Base-by-base conservation (phyloP, 228 moss, liverwort and hornwort species). In the Sphagnum magellanicum region DNA sequence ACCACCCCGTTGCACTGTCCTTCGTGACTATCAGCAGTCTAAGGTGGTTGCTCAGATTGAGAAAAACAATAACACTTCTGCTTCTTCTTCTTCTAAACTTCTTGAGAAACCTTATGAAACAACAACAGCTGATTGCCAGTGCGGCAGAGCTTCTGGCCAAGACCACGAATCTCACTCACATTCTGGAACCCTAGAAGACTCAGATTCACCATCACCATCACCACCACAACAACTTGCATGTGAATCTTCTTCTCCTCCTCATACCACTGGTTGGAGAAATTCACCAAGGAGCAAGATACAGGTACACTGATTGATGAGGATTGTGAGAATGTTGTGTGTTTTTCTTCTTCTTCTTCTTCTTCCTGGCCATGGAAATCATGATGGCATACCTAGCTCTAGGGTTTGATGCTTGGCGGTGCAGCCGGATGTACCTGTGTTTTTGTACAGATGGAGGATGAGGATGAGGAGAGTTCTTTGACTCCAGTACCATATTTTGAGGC, bases 11-110 rank as follows among this genome's bases (percentile, higher is more conserved):
- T 97, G 96, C 72, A 97, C 96, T 47, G 88, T 97, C 76, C 91
- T 97, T 69, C 87, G 96, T 14, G 96, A 97, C 70, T 97, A 97
- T 76, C 96, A 97, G 75, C 96, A 97, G 71, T 32, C 32, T 32
- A 97, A 91, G 71, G 93, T 97, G 72, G 92, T 86, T 61, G 86
- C 86, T 65, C 88, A 90, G 69, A 80, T 75, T 60, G 87, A 81
- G 64, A 85, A 87, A 61, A 87, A 85, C 63, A 81, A 78, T 53
- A 64, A 76, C 60, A 66, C 67, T 50, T 73, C 66, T 32, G 32
- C 32, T 32, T 32, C 32, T 32, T 1, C 32, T 32, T 32, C 32
- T 32, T 32, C 79, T 58, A 49, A 82, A 86, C 47, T 66, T 53
- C 79, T 80, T 55, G 82, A 75, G 61, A 32, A 32, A 32, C 32